Percentiles rank a stretch among this genome's conserved stretches.
Conservation (phyloP, 2,329 filamentous ascomycete genomes). For the Fusarium ramigenum region DNA sequence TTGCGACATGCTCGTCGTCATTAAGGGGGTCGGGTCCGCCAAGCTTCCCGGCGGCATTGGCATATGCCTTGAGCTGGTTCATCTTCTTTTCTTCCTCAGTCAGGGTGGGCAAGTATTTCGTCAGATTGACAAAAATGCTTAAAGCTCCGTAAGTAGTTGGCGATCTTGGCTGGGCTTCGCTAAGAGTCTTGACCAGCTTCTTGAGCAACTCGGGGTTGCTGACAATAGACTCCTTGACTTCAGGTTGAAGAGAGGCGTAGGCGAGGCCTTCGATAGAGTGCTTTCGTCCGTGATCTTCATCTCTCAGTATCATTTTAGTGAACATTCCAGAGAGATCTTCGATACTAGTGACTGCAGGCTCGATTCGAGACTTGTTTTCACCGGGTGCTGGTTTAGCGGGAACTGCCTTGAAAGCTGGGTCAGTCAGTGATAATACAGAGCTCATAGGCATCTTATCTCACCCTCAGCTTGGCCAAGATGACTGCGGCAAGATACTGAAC, state of each 20-base stretch:
- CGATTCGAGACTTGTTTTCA: slow-evolving; percentile 56
- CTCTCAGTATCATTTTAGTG: slow-evolving; percentile 70
- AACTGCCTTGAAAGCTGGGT: slow-evolving; percentile 64
- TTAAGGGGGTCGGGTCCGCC: slow-evolving; percentile 73
- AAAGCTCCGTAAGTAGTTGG: slow-evolving; percentile 85
- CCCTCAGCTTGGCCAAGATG: slow-evolving; percentile 76
- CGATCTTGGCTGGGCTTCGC: slow-evolving; percentile 68
- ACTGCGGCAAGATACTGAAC: slow-evolving; percentile 76
- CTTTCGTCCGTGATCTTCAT: slow-evolving; percentile 66
- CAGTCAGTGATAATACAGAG: slow-evolving; percentile 55
- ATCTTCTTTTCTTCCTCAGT: slow-evolving; percentile 95
- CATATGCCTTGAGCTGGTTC: slow-evolving; percentile 91
- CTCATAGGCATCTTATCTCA: slow-evolving; percentile 46
- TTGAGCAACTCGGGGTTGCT: slow-evolving; percentile 74
- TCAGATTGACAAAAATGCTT: slow-evolving; percentile 87
- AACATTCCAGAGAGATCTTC: slow-evolving; percentile 73
- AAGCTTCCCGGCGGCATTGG: slow-evolving; percentile 80
- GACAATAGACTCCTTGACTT: slow-evolving; percentile 83
- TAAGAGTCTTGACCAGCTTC: slow-evolving; percentile 72
- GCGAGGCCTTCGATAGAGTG: slow-evolving; percentile 90
- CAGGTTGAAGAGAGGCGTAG: slow-evolving; percentile 87
- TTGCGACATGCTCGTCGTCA: slow-evolving; percentile 77
- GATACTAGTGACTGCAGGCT: slow-evolving; percentile 67
- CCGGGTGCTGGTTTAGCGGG: slow-evolving; percentile 54
- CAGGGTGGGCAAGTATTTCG: slow-evolving; percentile 77